Percentiles rank a stretch among this genome's conserved stretches.
These are phyloP conservation scores for Dimocarpus longan DNA, from an alignment of 345 rosid genomes.

Conservation along the genomic window DNA sequence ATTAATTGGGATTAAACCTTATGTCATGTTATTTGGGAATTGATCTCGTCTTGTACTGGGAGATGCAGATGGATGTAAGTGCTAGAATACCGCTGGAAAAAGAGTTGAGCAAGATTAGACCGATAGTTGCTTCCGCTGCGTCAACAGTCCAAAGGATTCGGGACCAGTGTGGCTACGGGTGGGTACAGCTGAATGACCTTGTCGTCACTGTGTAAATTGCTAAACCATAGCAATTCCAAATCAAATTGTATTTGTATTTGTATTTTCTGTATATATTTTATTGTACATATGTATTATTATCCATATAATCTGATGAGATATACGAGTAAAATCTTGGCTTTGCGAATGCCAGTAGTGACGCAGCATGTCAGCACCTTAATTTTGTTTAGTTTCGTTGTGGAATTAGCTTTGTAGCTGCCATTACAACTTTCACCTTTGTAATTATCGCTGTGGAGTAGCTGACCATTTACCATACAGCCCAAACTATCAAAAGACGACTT, in stretches of 20 bases:
- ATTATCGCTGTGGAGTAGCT: too few relatives aligned
- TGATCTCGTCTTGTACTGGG: not conserved
- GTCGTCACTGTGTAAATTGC: conserved; percentile 20
- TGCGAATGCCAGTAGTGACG: not conserved
- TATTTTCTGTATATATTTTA: not conserved
- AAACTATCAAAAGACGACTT: not conserved
- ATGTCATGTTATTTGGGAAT: not conserved
- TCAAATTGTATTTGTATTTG: not conserved
- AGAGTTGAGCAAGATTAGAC: conserved; percentile 58
- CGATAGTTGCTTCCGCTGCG: conserved; percentile 56
- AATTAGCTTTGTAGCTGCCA: not conserved
- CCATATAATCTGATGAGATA: not conserved
- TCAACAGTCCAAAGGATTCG: conserved; percentile 51
- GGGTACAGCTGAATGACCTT: conserved; percentile 67
- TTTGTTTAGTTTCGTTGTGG: not conserved
- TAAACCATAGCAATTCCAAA: too few relatives aligned
- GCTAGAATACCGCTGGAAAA: conserved; percentile 56
- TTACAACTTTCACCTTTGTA: too few relatives aligned
- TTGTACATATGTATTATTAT: not conserved
- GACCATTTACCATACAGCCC: not conserved
- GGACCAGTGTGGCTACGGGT: conserved; percentile 84
- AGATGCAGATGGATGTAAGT: conserved; percentile 58
- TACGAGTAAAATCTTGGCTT: not conserved
- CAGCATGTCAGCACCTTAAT: not conserved
- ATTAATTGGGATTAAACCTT: not conserved